phyloP scores from a whole-genome alignment of 1,284 basidiomycete species.

The Microbotryum lychnidis-dioicae region DNA sequence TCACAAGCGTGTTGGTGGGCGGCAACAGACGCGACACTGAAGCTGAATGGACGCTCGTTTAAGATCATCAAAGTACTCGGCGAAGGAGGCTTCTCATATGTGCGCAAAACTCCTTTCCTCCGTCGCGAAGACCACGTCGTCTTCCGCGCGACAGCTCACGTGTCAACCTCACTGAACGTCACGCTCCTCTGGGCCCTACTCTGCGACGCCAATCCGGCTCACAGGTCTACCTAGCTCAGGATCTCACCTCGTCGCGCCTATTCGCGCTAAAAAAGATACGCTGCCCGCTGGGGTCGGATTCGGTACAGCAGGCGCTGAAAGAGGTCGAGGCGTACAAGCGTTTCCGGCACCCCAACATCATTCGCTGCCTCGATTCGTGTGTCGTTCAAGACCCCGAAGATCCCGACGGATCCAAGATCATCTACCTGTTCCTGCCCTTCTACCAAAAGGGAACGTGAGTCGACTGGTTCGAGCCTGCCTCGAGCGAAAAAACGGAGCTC shows the following conservation, averaged over 20 bases:
- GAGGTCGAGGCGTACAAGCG: slow-evolving; percentile 36
- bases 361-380: slow-evolving; percentile 85
- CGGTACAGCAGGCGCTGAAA: slow-evolving; percentile 31
- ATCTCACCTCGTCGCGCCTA: slow-evolving; percentile 52
- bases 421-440: slow-evolving; percentile 77
- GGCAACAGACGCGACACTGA: slow-evolving; percentile 60
- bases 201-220: no score
- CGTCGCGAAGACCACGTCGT: no score
- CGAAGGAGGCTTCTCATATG: slow-evolving; percentile 91
- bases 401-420: slow-evolving; percentile 73
- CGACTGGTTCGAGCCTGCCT: slow-evolving; percentile 28
- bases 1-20: background rate
- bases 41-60: slow-evolving; percentile 88
- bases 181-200: no score
- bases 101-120: slow-evolving; percentile 38
- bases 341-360: slow-evolving; percentile 74
- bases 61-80: slow-evolving; percentile 82
- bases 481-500: background rate
- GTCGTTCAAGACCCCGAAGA: slow-evolving; percentile 84
- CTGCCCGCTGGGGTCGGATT: slow-evolving; percentile 33
- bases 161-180: background rate
- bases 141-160: no score
- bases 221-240: slow-evolving; percentile 34
- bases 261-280: slow-evolving; percentile 78
- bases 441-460: slow-evolving; percentile 54